Conservation (phyloP, 805 yeast genomes). For the Lachancea cidri region DNA sequence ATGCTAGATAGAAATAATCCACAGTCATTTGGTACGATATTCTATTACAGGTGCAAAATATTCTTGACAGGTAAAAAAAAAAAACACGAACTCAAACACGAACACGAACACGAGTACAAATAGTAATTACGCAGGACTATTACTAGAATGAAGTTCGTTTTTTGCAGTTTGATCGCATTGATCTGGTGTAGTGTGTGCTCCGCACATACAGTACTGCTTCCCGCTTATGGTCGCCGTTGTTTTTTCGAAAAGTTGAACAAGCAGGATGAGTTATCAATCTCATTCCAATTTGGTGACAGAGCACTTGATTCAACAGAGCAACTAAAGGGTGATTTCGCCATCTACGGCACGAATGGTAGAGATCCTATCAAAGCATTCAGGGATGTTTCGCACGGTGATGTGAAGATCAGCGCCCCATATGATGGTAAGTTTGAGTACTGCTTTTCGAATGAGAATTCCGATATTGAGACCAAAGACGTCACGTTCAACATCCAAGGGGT, state of each 20-base stretch:
- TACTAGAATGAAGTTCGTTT: not conserved
- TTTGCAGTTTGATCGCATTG: not conserved
- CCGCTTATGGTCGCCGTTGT: slow-evolving; percentile 82
- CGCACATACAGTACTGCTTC: slow-evolving; percentile 80
- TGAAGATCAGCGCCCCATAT: slow-evolving; percentile 55
- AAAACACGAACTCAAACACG: not conserved
- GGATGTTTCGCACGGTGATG: slow-evolving; percentile 77
- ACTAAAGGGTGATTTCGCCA: slow-evolving; percentile 61
- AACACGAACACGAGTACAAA: not conserved
- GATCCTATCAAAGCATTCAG: slow-evolving; percentile 44
- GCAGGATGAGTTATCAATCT: slow-evolving; percentile 81
- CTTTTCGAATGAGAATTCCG: slow-evolving; percentile 80
- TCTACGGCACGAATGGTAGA: slow-evolving; percentile 38
- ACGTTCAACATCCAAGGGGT: slow-evolving; percentile 94
- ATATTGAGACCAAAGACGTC: slow-evolving; percentile 76
- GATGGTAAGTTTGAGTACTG: slow-evolving; percentile 82
- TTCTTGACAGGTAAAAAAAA: not conserved
- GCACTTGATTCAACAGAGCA: slow-evolving; percentile 66
- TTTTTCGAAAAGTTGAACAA: slow-evolving; percentile 77
- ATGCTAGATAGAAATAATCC: too few species aligned
- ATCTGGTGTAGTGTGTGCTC: slow-evolving; percentile 8
- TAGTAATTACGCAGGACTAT: too few species aligned
- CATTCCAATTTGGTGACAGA: slow-evolving; percentile 92
- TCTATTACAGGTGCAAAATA: too few species aligned
- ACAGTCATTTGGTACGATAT: too few species aligned